Conservation (phyloP, 768 basidiomycete species). For the Russula brevipes region DNA sequence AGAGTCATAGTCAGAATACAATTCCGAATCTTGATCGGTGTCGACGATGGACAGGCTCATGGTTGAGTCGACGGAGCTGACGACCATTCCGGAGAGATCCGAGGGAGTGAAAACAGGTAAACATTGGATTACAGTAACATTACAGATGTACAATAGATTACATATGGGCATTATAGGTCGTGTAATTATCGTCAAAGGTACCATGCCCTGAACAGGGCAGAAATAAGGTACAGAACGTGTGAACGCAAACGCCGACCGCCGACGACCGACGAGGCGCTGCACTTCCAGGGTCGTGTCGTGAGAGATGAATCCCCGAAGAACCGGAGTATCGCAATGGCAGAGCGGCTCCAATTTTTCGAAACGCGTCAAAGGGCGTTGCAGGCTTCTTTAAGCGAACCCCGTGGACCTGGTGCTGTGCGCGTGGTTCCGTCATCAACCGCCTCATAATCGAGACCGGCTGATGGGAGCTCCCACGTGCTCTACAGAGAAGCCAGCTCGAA, state of each 20-base stretch:
- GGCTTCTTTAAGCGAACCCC: neutral
- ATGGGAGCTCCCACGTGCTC: neutral
- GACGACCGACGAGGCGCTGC: neutral
- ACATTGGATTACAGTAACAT: no score
- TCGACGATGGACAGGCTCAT: neutral
- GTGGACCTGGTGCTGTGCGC: neutral
- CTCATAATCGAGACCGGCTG: neutral
- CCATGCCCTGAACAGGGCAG: neutral
- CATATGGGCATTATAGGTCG: neutral
- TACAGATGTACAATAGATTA: no score
- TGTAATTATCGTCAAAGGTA: neutral
- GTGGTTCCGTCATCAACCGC: slow-evolving; percentile 6
- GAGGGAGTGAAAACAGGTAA: neutral
- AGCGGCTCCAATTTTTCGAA: neutral
- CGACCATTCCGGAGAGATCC: neutral
- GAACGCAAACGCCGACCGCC: no score
- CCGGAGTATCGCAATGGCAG: neutral
- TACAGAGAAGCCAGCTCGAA: neutral
- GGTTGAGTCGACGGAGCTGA: neutral
- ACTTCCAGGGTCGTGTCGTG: neutral
- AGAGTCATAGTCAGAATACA: slow-evolving; percentile 15
- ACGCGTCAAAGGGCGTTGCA: neutral
- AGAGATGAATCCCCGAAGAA: neutral
- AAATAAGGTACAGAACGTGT: neutral
- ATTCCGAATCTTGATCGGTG: slow-evolving; percentile 10